Conservation (phyloP, 1,284 basidiomycete species). For the Rhodofomes roseus region DNA sequence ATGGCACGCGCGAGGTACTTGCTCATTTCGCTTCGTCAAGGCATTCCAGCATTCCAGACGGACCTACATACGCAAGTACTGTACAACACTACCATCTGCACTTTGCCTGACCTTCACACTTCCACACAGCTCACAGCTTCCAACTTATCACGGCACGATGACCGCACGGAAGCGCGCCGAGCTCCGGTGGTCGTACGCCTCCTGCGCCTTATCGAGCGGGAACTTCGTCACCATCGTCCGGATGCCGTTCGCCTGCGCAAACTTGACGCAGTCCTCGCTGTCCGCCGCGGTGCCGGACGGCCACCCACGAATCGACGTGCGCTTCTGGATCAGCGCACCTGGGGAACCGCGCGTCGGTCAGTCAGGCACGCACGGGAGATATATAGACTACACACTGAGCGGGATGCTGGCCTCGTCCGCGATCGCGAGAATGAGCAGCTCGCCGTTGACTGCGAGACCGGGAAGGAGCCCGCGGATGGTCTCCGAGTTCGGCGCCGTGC, state of each 20-base stretch:
- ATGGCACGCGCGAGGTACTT: too few species aligned
- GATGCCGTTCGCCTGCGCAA: constrained; percentile 19
- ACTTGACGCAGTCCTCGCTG: constrained; percentile 17
- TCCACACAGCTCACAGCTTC: too few species aligned
- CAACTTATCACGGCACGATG: constrained; percentile 17
- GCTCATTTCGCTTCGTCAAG: too few species aligned
- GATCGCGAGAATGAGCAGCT: constrained; percentile 21
- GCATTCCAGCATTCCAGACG: too few species aligned
- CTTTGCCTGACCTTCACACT: too few species aligned
- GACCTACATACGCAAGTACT: too few species aligned
- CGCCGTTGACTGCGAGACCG: constrained; percentile 22
- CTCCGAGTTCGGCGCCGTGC: constrained; percentile 22
- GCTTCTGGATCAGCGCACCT: constrained; percentile 20
- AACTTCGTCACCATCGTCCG: constrained; percentile 22
- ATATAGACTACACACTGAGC: constrained; percentile 9
- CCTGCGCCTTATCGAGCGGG: constrained; percentile 23
- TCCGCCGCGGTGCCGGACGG: constrained; percentile 25
- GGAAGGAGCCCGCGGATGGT: constrained; percentile 17
- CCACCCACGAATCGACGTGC: constrained; percentile 21
- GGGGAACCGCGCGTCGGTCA: constrained; percentile 9
- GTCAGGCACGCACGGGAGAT: background rate
- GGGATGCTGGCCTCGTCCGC: constrained; percentile 13
- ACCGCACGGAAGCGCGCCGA: constrained; percentile 26
- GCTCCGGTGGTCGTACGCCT: constrained; percentile 21
- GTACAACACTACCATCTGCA: too few species aligned